A percentile compares a stretch with the other conserved stretches of the same genome.
Conservation (phyloP, 2,329 filamentous ascomycete genomes). For the Westerdykella aurantiaca region DNA sequence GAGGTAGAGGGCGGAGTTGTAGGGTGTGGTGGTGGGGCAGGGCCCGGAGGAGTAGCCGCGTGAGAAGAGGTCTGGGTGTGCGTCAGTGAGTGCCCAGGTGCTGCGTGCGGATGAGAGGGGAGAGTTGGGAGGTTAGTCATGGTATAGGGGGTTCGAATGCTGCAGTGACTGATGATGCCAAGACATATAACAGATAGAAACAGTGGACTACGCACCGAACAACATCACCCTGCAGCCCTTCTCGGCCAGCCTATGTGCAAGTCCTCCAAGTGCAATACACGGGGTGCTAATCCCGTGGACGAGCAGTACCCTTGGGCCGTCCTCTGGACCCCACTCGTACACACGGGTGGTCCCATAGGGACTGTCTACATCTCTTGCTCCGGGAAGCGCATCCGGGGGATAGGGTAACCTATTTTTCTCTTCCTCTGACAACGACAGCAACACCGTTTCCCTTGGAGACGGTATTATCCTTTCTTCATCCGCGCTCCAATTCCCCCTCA, state of each 20-base stretch:
- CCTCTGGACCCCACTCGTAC: conserved; percentile 73
- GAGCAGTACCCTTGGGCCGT: conserved; percentile 66
- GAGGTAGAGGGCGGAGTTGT: conserved; percentile 68
- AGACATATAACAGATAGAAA: background rate
- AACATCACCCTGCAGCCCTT: conserved; percentile 72
- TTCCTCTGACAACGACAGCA: conserved; percentile 22
- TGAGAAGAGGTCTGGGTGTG: conserved; percentile 59
- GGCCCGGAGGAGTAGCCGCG: conserved; percentile 72
- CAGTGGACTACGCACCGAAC: conserved; percentile 51
- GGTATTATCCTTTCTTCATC: conserved; percentile 12
- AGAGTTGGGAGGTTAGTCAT: background rate
- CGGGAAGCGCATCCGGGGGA: conserved; percentile 64
- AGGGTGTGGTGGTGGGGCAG: conserved; percentile 52
- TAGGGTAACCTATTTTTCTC: conserved; percentile 46
- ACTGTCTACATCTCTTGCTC: conserved; percentile 61
- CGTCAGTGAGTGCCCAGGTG: conserved; percentile 5
- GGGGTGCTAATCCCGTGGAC: conserved; percentile 81
- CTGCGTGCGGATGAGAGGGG: background rate
- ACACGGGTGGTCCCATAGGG: conserved; percentile 67
- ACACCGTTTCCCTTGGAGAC: conserved; percentile 24
- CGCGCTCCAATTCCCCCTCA: conserved; percentile 15
- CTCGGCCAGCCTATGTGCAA: conserved; percentile 60
- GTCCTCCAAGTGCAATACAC: conserved; percentile 59
- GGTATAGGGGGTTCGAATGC: background rate
- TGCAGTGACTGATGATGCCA: background rate